Base-by-base conservation (phyloP, 2,329 filamentous ascomycete species). In the Aspergillus thermomutatus region DNA sequence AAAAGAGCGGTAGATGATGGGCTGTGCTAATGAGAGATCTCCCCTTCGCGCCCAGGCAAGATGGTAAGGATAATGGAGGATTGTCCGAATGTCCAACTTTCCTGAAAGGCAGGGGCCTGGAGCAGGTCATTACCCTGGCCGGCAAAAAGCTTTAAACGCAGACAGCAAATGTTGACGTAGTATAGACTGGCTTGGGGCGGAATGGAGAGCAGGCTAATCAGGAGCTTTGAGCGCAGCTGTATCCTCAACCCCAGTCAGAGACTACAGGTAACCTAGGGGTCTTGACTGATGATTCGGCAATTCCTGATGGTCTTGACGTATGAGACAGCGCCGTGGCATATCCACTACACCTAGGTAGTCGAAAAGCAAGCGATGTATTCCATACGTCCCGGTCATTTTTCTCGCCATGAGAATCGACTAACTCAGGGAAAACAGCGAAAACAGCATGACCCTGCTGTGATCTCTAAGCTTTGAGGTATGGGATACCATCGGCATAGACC, bases 151-250 rank as follows among this genome's bases (percentile, higher is more conserved):
- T 37, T 49, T 48, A 27, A 48, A 49, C 43, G 52, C 47, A 51
- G 55, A 58, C 60, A 61, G 66, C 43, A 71, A 69, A 71, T 72
- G 59, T 67, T 73, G 70, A 72, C 70, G 63, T 66, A 58, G 67
- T 70, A 57, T 66, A 63, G 54, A 54, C 40, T 48, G 64, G 54
- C 47, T 55, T 53, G 53, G 59, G 60, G 60, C 50, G 53, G 40
- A 46, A n/a, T 21, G 45, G 27, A 26, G 19, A 41, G 4, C 51
- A 49, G 19, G n/a, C 43, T 40, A 40, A 56, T 40, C 45, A 47
- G 41, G 27, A 41, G 27, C n/a, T 27, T 37, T 25, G 46, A 4
- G 43, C 10, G 25, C 43, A 46, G 26, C 26, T 45, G 48, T 27
- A 46, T 49, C 27, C 41, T 37, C 43, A 19, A 21, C 21, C 19